Percentiles rank a stretch among this genome's conserved stretches.
Conservation (phyloP, 225 moss, liverwort and hornwort genomes). For the Pseudisothecium myosuroides region DNA sequence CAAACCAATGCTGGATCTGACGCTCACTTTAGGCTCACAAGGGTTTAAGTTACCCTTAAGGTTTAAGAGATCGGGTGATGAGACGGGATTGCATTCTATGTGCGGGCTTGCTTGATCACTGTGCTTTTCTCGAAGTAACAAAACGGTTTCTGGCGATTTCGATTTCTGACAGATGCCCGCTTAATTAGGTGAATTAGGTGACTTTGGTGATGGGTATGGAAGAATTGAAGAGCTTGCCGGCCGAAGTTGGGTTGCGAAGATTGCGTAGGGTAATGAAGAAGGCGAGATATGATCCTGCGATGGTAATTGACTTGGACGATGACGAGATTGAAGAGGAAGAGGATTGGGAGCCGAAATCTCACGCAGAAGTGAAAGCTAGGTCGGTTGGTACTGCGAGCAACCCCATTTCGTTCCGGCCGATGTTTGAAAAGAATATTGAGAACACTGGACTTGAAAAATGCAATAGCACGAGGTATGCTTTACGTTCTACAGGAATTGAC, state of each 20-base stretch:
- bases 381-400: neutral
- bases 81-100: neutral
- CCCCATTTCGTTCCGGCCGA: neutral
- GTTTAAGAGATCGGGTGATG: neutral
- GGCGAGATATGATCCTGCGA: neutral
- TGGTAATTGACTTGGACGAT: constrained; percentile 7
- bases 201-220: neutral
- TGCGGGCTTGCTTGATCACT: neutral
- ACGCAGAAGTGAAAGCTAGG: neutral
- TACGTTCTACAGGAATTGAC: neutral
- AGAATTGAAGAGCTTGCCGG: neutral
- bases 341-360: neutral
- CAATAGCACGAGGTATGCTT: neutral
- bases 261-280: neutral
- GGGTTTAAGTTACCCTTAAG: neutral
- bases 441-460: neutral
- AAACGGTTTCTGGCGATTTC: neutral
- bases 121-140: neutral
- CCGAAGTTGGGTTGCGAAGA: neutral
- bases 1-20: neutral
- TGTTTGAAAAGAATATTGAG: neutral
- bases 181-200: neutral
- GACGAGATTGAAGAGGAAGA: neutral
- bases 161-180: neutral
- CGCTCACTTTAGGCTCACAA: neutral